phyloP scores from a whole-genome alignment of 805 yeast genomes.

The Candida michaelii region DNA sequence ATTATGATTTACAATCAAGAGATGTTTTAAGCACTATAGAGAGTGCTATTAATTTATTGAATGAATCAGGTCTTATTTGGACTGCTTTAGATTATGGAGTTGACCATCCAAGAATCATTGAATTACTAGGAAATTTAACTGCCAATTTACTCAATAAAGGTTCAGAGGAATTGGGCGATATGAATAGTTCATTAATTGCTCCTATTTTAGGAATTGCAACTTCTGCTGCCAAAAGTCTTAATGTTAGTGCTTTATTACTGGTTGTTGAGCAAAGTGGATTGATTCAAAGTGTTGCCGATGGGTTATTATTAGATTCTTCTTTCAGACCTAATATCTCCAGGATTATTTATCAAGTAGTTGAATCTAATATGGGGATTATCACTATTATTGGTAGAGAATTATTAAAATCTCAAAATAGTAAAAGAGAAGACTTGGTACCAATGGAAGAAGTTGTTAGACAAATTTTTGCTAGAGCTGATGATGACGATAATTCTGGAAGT shows the following conservation, averaged over 20 bases:
- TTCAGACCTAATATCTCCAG: conserved; percentile 34
- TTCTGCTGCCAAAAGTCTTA: conserved; percentile 11
- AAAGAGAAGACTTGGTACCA: conserved; percentile 6
- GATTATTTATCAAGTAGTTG: conserved; percentile 30
- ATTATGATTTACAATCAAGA: conserved; percentile 13
- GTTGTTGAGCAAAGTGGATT: conserved; percentile 36
- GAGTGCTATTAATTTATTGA: conserved; percentile 23
- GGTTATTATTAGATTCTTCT: conserved; percentile 33
- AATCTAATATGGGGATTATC: conserved; percentile 29
- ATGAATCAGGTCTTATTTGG: conserved; percentile 35
- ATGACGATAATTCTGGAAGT: conserved; percentile 18
- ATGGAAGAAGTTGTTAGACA: not conserved
- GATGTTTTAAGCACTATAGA: conserved; percentile 24
- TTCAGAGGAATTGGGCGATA: conserved; percentile 4
- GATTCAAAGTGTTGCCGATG: conserved; percentile 33
- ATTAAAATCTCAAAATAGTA: conserved; percentile 19
- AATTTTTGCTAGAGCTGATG: not conserved
- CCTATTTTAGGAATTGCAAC: conserved; percentile 6
- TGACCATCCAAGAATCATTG: conserved; percentile 27
- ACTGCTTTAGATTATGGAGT: conserved; percentile 35
- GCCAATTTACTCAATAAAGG: conserved; percentile 16
- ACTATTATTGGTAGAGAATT: conserved; percentile 21
- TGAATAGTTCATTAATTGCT: conserved; percentile 8
- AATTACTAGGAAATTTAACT: conserved; percentile 33
- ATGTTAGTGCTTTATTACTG: conserved; percentile 23